Percentiles rank a stretch among this genome's conserved stretches.
phyloP scores from a whole-genome alignment of 2,329 filamentous ascomycete species.

The Apiospora sp. region DNA sequence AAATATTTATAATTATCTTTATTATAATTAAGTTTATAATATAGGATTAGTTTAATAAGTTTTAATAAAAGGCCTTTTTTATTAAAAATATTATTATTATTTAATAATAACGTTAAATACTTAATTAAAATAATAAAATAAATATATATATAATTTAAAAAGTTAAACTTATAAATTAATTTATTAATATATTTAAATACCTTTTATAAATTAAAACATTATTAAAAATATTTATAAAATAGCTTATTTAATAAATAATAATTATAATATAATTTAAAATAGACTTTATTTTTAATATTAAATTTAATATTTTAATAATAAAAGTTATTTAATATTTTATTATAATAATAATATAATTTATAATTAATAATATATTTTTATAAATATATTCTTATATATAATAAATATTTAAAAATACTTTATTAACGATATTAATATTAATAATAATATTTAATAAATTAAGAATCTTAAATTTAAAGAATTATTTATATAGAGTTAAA shows the following conservation, averaged over 20 bases:
- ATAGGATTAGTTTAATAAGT: too few species aligned
- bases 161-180: not conserved
- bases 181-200: not conserved
- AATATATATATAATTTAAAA: not conserved
- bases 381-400: too few species aligned
- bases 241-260: not conserved
- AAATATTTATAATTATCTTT: too few species aligned
- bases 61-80: not conserved
- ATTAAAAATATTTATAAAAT: not conserved
- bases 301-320: too few species aligned
- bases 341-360: too few species aligned
- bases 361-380: too few species aligned
- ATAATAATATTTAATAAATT: too few species aligned
- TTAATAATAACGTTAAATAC: not conserved
- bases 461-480: not conserved
- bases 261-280: not conserved
- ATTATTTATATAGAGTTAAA: not conserved
- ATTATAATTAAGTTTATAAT: too few species aligned
- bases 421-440: too few species aligned
- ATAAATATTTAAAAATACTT: not conserved
- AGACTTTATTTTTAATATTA: too few species aligned
- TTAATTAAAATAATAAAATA: not conserved
- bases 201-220: not conserved
- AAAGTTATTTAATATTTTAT: too few species aligned
- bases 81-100: not conserved